Percentiles rank a stretch among this genome's conserved stretches.
Conservation (phyloP, 495 filamentous ascomycete genomes). For the Xylaria venustula region DNA sequence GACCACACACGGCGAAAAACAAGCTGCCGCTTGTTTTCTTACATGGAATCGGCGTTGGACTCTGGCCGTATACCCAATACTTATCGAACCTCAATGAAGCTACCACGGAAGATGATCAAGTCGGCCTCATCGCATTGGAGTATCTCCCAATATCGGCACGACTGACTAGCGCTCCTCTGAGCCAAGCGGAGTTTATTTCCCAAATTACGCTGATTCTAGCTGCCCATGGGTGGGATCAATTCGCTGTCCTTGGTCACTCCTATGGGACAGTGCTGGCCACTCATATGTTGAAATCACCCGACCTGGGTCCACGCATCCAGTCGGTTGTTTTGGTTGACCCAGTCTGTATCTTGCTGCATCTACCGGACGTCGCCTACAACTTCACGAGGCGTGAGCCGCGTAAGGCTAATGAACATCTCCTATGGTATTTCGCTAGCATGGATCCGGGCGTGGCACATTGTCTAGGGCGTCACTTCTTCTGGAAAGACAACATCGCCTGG, state of each 20-base stretch:
- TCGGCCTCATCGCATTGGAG: slow-evolving; percentile 66
- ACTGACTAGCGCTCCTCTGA: slow-evolving; percentile 51
- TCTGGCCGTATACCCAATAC: slow-evolving; percentile 61
- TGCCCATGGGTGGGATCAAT: slow-evolving; percentile 47
- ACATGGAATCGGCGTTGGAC: slow-evolving; percentile 70
- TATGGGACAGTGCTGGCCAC: slow-evolving; percentile 63
- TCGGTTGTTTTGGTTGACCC: slow-evolving; percentile 61
- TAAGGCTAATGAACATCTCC: slow-evolving; percentile 60
- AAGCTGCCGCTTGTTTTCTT: slow-evolving; percentile 62
- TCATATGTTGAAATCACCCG: slow-evolving; percentile 53
- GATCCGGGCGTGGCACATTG: slow-evolving; percentile 62
- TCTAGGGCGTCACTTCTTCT: slow-evolving; percentile 63
- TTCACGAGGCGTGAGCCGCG: slow-evolving; percentile 57
- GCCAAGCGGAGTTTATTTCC: slow-evolving; percentile 44
- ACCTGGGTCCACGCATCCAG: slow-evolving; percentile 40
- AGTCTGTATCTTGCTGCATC: slow-evolving; percentile 62
- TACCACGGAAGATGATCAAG: slow-evolving; percentile 35
- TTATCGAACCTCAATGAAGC: slow-evolving; percentile 46
- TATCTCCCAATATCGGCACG: slow-evolving; percentile 62
- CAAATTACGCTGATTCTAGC: slow-evolving; percentile 54
- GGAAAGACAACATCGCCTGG: slow-evolving; percentile 67
- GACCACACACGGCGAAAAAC: slow-evolving; percentile 55
- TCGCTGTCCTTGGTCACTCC: slow-evolving; percentile 59
- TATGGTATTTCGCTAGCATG: slow-evolving; percentile 66
- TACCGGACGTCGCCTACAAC: slow-evolving; percentile 71